A percentile compares a stretch with the other conserved stretches of the same genome.
Evolutionary conservation across 2,329 filamentous ascomycete genomes (phyloP).

Genomic region (Huntiella abstrusa): DNA sequence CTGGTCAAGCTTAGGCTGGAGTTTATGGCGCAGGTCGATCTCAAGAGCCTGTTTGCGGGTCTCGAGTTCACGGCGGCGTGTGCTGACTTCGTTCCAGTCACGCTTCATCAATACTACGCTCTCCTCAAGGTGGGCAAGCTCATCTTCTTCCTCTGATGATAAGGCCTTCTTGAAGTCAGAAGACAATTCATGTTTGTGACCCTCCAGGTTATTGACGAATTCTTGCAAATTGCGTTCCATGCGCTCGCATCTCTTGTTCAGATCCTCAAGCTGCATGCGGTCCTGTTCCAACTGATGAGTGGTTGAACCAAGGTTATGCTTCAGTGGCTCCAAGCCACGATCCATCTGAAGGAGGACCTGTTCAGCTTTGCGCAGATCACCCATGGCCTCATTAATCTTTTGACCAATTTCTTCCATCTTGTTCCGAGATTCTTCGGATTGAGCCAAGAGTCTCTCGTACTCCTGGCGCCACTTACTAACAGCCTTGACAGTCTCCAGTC

Average conservation of each 20-base stretch:
- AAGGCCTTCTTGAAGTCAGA: constrained; percentile 88
- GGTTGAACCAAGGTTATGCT: constrained; percentile 58
- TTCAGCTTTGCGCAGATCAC: constrained; percentile 65
- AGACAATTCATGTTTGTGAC: constrained; percentile 61
- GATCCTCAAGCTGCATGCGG: constrained; percentile 54
- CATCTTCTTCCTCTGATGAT: constrained; percentile 60
- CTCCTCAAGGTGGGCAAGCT: constrained; percentile 51
- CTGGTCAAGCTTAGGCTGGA: constrained; percentile 73
- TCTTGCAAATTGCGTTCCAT: constrained; percentile 59
- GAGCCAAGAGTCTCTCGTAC: constrained; percentile 46
- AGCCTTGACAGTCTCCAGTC: constrained; percentile 64
- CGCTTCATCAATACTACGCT: constrained; percentile 56
- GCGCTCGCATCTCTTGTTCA: constrained; percentile 42
- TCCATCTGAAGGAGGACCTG: constrained; percentile 62
- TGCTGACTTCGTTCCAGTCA: constrained; percentile 58
- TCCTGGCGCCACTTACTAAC: constrained; percentile 58
- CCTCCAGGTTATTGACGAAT: constrained; percentile 53
- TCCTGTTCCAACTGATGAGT: constrained; percentile 56
- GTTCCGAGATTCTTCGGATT: constrained; percentile 45
- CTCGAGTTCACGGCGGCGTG: constrained; percentile 58
- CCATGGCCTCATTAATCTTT: constrained; percentile 70
- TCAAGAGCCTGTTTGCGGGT: constrained; percentile 67
- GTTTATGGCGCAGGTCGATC: constrained; percentile 71
- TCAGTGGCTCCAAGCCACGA: constrained; percentile 62
- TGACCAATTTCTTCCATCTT: constrained; percentile 69